Conservation (phyloP, 495 filamentous ascomycete species). For the Annulohypoxylon bovei region DNA sequence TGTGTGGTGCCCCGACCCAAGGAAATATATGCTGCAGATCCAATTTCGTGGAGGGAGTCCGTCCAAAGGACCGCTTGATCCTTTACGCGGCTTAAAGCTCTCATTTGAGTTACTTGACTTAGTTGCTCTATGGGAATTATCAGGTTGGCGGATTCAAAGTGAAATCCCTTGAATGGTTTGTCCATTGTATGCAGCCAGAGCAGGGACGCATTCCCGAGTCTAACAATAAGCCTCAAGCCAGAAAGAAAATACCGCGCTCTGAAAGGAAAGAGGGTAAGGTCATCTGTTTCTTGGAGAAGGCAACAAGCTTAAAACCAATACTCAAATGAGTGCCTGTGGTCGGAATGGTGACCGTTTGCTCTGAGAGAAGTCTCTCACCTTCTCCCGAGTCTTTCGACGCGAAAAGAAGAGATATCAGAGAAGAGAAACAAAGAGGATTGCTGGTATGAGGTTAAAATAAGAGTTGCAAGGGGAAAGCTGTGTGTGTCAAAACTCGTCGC, state of each 20-base stretch:
- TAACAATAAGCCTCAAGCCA: not conserved
- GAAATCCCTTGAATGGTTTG: not conserved
- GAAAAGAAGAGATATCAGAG: conserved; percentile 7
- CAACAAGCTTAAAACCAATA: conserved; percentile 6
- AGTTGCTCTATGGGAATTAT: not conserved
- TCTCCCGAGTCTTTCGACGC: not conserved
- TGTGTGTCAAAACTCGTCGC: conserved; percentile 10
- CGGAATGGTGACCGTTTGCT: not conserved
- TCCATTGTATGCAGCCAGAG: not conserved
- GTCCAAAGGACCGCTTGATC: conserved; percentile 7
- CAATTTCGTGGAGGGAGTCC: not conserved
- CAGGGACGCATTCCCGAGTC: not conserved
- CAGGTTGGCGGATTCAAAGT: not conserved
- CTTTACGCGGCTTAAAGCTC: not conserved
- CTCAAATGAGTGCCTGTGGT: not conserved
- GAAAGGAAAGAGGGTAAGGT: not conserved
- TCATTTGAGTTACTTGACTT: not conserved
- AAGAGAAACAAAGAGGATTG: not conserved
- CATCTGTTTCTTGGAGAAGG: not conserved
- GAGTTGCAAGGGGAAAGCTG: conserved; percentile 21
- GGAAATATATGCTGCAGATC: not conserved
- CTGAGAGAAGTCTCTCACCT: not conserved
- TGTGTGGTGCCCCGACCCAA: not conserved
- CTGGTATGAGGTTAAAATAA: conserved; percentile 33
- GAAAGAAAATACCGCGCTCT: conserved; percentile 27